A percentile compares a stretch with the other conserved stretches of the same genome.
phyloP scores from a whole-genome alignment of 139 green algal species.

The Tetradesmus lagerheimii region DNA sequence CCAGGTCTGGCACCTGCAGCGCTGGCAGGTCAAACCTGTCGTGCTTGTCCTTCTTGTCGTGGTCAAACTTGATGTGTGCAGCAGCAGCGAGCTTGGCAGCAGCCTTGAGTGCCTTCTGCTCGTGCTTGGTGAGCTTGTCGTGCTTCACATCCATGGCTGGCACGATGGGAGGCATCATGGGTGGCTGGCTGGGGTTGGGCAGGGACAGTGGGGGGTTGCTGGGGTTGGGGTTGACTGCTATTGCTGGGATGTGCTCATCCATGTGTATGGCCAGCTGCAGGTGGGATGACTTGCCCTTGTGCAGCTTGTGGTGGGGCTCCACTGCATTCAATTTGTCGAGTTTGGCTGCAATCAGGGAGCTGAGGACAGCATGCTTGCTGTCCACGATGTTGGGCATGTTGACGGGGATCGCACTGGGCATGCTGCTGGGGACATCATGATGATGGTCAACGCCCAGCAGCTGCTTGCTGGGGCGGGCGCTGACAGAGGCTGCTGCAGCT shows the following conservation, averaged over 20 bases:
- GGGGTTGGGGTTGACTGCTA: background rate
- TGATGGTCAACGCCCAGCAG: background rate
- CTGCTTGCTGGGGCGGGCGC: background rate
- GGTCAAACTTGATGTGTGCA: conserved; percentile 1
- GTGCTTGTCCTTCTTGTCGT: background rate
- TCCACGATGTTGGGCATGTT: background rate
- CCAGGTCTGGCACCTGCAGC: background rate
- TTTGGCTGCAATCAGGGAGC: background rate
- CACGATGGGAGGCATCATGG: background rate
- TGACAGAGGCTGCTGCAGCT: background rate
- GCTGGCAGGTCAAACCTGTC: background rate
- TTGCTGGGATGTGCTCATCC: background rate
- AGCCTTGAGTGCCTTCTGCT: background rate
- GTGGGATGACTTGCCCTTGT: background rate
- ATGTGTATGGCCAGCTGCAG: background rate
- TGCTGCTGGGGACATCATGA: background rate
- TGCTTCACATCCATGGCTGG: background rate
- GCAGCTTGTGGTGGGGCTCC: background rate
- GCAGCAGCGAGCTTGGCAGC: background rate
- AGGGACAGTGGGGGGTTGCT: background rate
- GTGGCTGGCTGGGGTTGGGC: background rate
- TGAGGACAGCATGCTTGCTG: background rate
- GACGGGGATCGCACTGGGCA: too few species aligned
- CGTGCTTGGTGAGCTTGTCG: background rate
- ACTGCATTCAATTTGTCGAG: background rate